A percentile compares a stretch with the other conserved stretches of the same genome.
Conservation (phyloP, 805 yeast species). For the Yarrowia deformans region DNA sequence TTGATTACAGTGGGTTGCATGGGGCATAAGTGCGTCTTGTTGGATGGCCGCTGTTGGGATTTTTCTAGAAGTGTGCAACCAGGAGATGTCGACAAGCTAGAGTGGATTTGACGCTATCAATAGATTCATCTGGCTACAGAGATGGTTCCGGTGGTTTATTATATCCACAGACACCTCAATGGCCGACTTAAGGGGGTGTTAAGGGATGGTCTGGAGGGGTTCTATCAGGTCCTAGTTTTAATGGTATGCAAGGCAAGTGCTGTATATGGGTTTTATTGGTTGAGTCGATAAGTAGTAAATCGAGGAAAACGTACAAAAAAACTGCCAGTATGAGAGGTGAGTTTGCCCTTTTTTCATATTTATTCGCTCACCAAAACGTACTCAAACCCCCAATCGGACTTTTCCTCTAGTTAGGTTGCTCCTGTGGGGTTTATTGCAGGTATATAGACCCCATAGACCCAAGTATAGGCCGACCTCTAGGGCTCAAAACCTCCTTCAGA, state of each 20-base stretch:
- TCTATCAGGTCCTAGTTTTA: too few relatives aligned
- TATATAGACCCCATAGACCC: background rate
- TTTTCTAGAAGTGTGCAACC: too few relatives aligned
- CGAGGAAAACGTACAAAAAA: background rate
- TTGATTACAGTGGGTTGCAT: background rate
- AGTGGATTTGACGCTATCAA: background rate
- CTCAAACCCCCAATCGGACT: background rate
- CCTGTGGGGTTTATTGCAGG: conserved; percentile 18
- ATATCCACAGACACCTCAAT: background rate
- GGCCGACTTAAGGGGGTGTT: background rate
- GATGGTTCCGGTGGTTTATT: background rate
- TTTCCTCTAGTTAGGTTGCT: background rate
- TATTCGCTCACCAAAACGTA: too few relatives aligned
- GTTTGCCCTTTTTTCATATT: background rate
- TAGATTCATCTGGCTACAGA: background rate
- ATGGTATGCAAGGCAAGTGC: background rate
- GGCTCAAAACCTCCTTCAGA: too few relatives aligned
- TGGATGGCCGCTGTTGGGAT: too few relatives aligned
- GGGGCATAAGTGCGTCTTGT: too few relatives aligned
- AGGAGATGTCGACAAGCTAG: background rate
- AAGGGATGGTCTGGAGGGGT: too few relatives aligned
- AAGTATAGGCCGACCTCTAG: background rate
- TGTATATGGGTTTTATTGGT: background rate
- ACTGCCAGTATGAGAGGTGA: too few relatives aligned
- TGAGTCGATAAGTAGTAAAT: too few relatives aligned